Evolutionary conservation across 768 basidiomycete genomes (phyloP).

Genomic region (Tylopilus vinaceipallidus): DNA sequence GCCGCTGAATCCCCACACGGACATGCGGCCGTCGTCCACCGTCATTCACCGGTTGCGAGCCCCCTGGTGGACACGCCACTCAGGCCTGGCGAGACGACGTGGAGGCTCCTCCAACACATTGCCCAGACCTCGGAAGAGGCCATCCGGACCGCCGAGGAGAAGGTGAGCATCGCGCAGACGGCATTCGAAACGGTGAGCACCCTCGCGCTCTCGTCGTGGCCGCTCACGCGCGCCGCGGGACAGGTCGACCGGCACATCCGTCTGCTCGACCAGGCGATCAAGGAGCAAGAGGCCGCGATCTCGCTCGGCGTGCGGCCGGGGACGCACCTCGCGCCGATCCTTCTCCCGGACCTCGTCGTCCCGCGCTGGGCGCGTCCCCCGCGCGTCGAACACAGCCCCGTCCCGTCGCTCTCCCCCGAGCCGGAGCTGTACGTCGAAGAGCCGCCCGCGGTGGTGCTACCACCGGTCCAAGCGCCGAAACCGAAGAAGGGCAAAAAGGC

Average conservation of each 20-base stretch:
- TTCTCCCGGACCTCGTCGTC: conserved; percentile 61
- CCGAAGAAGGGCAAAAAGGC: conserved; percentile 26
- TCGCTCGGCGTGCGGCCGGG: conserved; percentile 52
- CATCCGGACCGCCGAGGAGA: conserved; percentile 68
- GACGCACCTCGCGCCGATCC: conserved; percentile 50
- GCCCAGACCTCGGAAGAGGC: conserved; percentile 60
- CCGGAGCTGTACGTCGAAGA: conserved; percentile 20
- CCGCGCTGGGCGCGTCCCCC: conserved; percentile 51
- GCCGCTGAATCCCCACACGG: not conserved
- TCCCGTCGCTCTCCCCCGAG: conserved; percentile 35
- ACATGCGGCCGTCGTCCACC: not conserved
- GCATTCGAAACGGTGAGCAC: conserved; percentile 63
- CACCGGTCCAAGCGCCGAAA: conserved; percentile 15
- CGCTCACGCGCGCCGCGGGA: conserved; percentile 1
- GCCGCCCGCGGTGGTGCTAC: conserved; percentile 7
- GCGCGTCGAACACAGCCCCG: conserved; percentile 43
- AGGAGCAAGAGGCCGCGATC: conserved; percentile 56
- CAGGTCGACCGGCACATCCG: conserved; percentile 81
- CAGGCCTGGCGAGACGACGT: conserved; percentile 38
- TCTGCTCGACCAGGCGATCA: conserved; percentile 72
- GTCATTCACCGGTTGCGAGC: not conserved
- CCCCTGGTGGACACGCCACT: not conserved
- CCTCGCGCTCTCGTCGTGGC: not conserved
- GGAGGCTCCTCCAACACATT: conserved; percentile 54
- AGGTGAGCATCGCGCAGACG: conserved; percentile 70